phyloP scores from a whole-genome alignment of 202 grass and related monocot genomes.

The Carex arenaria region DNA sequence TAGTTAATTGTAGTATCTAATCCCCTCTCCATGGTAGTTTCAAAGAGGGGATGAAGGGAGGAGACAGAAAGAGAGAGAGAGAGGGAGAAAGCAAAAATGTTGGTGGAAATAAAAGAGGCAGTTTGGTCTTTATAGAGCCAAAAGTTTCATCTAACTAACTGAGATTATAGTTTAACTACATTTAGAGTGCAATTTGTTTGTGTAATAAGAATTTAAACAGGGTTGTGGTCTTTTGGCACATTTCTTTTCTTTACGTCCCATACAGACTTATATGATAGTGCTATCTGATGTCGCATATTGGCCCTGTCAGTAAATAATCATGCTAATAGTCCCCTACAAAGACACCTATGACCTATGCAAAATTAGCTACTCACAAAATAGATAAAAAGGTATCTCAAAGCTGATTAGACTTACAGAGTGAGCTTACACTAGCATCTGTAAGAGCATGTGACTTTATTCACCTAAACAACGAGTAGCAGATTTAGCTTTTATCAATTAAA shows the following conservation, averaged over 20 bases:
- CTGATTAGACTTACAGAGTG: background rate
- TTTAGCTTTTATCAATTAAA: slow-evolving; percentile 8
- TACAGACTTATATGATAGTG: background rate
- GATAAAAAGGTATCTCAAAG: background rate
- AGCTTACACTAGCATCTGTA: background rate
- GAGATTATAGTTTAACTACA: slow-evolving; percentile 11
- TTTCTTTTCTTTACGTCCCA: background rate
- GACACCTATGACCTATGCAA: background rate
- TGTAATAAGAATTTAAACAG: background rate
- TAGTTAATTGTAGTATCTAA: background rate
- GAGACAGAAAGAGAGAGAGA: background rate
- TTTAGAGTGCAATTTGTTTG: slow-evolving; percentile 3
- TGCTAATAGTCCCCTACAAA: background rate
- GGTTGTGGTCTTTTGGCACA: background rate
- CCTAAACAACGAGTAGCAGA: background rate
- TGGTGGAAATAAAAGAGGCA: background rate
- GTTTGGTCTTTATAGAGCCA: slow-evolving; percentile 5
- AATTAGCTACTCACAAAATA: background rate
- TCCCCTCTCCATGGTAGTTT: slow-evolving; percentile 22
- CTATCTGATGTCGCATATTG: background rate
- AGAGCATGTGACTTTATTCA: background rate
- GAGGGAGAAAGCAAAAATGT: background rate
- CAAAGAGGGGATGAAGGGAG: background rate
- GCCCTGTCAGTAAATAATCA: background rate
- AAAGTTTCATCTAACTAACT: background rate